Evolutionary conservation across 2,329 filamentous ascomycete genomes (phyloP).

Genomic region (Penicillium sp.): DNA sequence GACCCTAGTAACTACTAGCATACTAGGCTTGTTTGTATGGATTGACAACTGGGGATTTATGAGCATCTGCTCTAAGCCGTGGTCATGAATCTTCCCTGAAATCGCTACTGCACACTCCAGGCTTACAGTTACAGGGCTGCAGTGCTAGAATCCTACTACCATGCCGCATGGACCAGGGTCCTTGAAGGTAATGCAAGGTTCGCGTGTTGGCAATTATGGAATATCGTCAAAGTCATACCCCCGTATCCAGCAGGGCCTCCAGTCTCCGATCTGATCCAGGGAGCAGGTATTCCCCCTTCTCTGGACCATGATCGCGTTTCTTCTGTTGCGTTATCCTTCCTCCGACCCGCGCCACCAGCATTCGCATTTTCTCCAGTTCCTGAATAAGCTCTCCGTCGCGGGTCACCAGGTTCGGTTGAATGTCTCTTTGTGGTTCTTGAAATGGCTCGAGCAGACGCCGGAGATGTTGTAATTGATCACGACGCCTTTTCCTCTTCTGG

Average conservation of each 20-base stretch:
- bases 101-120: background rate
- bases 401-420: slow-evolving; percentile 61
- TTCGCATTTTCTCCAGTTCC: slow-evolving; percentile 56
- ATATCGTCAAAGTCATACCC: slow-evolving; percentile 35
- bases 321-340: slow-evolving; percentile 40
- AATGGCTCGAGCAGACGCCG: slow-evolving; percentile 55
- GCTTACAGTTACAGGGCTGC: background rate
- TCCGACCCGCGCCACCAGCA: slow-evolving; percentile 50
- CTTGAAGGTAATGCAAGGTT: slow-evolving; percentile 9
- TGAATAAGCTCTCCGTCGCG: slow-evolving; percentile 54
- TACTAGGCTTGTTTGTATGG: too few species aligned
- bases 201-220: background rate
- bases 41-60: too few species aligned
- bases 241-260: slow-evolving; percentile 39
- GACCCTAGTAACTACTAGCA: too few species aligned
- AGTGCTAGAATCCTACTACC: slow-evolving; percentile 3
- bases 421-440: slow-evolving; percentile 51
- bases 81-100: background rate
- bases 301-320: slow-evolving; percentile 17
- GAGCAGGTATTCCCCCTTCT: slow-evolving; percentile 25
- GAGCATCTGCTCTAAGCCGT: too few species aligned
- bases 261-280: slow-evolving; percentile 39
- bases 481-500: slow-evolving; percentile 50
- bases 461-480: slow-evolving; percentile 53
- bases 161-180: slow-evolving; percentile 17